phyloP scores from a whole-genome alignment of 371 early-diverging fungal genomes.

The Thermomucor indicae-seudaticae region DNA sequence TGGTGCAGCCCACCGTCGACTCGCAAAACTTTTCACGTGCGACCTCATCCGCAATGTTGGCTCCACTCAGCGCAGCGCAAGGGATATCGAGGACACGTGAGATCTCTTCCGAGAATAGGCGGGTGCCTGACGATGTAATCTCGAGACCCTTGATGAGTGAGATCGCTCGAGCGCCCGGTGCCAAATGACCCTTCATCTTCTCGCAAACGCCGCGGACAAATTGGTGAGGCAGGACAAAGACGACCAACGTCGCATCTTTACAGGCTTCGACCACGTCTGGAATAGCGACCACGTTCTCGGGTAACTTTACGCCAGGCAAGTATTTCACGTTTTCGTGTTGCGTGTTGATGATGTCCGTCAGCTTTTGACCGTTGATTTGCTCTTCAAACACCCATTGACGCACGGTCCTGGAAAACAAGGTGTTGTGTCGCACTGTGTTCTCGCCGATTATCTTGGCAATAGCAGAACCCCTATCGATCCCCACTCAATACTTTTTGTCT shows the following conservation, averaged over 20 bases:
- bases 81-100: conserved; percentile 70
- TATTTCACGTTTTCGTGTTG: conserved; percentile 94
- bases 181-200: conserved; percentile 68
- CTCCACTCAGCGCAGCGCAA: conserved; percentile 91
- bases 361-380: conserved; percentile 72
- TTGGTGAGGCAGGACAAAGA: conserved; percentile 98
- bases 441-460: conserved; percentile 91
- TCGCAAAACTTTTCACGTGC: conserved; percentile 94
- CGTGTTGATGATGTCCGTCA: conserved; percentile 96
- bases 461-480: conserved; percentile 81
- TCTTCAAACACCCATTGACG: conserved; percentile 98
- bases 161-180: conserved; percentile 75
- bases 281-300: conserved; percentile 81
- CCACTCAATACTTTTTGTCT: neutral
- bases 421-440: conserved; percentile 67
- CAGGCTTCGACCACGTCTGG: conserved; percentile 78
- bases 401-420: conserved; percentile 76
- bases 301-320: conserved; percentile 86
- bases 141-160: conserved; percentile 94
- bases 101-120: conserved; percentile 86
- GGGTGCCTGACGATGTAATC: conserved; percentile 63
- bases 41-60: conserved; percentile 98
- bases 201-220: conserved; percentile 84
- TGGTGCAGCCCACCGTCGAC: conserved; percentile 86
- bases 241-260: conserved; percentile 79